Evolutionary conservation across 2,329 filamentous ascomycete species (phyloP).

Genomic region (Sporothrix protearum): DNA sequence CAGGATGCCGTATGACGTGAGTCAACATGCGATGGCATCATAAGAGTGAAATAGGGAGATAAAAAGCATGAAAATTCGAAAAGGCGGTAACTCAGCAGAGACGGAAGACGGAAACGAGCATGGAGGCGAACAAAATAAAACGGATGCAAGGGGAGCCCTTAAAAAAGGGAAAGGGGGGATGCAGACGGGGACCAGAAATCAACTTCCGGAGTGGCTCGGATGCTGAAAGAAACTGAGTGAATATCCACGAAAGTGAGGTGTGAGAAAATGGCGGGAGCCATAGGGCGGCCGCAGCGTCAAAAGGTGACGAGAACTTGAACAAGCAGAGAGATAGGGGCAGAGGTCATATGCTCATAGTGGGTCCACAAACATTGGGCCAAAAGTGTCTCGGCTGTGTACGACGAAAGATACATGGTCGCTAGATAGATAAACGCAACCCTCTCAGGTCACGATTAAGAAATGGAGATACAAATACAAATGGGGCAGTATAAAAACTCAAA

Average conservation of each 20-base stretch:
- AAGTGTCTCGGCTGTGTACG: too few species aligned
- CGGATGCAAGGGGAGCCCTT: not conserved
- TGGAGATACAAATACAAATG: too few species aligned
- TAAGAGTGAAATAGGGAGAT: not conserved
- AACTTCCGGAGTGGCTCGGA: constrained; percentile 1
- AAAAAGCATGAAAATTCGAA: not conserved
- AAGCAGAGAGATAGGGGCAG: not conserved
- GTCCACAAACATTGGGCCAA: not conserved
- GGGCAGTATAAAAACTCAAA: too few species aligned
- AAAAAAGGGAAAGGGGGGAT: not conserved
- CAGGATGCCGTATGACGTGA: constrained; percentile 24
- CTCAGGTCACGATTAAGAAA: too few species aligned
- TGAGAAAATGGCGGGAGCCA: not conserved
- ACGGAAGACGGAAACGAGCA: not conserved
- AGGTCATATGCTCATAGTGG: not conserved
- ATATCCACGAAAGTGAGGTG: not conserved
- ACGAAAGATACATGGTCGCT: too few species aligned
- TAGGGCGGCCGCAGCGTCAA: not conserved
- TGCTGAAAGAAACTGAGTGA: not conserved
- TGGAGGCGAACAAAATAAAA: not conserved
- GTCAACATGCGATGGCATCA: constrained; percentile 23
- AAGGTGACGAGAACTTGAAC: not conserved
- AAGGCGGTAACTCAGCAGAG: constrained; percentile 2
- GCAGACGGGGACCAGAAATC: not conserved
- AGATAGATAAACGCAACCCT: too few species aligned